Evolutionary conservation across 1,284 basidiomycete species (phyloP).

Genomic region (Sporisorium sorghi): DNA sequence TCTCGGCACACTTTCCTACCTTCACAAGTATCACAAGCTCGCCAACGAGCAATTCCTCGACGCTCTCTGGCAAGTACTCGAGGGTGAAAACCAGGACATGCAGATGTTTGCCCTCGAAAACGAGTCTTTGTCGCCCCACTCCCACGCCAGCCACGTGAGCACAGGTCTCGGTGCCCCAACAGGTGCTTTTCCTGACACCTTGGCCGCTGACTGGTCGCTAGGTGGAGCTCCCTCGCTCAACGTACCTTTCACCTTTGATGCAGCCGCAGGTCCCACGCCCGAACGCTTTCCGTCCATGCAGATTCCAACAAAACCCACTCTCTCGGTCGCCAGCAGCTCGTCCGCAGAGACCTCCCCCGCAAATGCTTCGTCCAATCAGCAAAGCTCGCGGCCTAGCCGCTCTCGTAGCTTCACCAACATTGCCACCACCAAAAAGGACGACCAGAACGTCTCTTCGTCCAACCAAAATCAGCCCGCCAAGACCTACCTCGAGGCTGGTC

Average conservation of each 20-base stretch:
- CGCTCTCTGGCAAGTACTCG: slow-evolving; percentile 51
- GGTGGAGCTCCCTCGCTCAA: slow-evolving; percentile 45
- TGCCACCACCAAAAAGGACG: slow-evolving; percentile 15
- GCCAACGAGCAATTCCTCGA: slow-evolving; percentile 56
- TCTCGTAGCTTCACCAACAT: slow-evolving; percentile 20
- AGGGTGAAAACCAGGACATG: slow-evolving; percentile 52
- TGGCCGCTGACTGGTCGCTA: slow-evolving; percentile 42
- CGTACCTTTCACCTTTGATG: slow-evolving; percentile 49
- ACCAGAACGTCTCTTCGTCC: background rate
- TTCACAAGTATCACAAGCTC: slow-evolving; percentile 54
- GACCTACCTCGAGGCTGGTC: slow-evolving; percentile 33
- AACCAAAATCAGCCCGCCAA: slow-evolving; percentile 33
- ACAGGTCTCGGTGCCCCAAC: slow-evolving; percentile 23
- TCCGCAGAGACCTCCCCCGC: slow-evolving; percentile 47
- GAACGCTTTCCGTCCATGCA: slow-evolving; percentile 39
- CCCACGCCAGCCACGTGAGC: slow-evolving; percentile 32
- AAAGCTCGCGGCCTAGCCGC: slow-evolving; percentile 7
- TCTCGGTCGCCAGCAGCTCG: slow-evolving; percentile 41
- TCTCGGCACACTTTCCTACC: slow-evolving; percentile 49
- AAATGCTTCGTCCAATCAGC: slow-evolving; percentile 5
- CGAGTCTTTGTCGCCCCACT: slow-evolving; percentile 42
- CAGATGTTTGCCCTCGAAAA: slow-evolving; percentile 53
- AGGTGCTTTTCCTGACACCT: slow-evolving; percentile 30
- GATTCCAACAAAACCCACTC: slow-evolving; percentile 23
- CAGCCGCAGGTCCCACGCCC: slow-evolving; percentile 29